phyloP scores from a whole-genome alignment of 2,329 filamentous ascomycete genomes.

The Pseudopithomyces maydicus region DNA sequence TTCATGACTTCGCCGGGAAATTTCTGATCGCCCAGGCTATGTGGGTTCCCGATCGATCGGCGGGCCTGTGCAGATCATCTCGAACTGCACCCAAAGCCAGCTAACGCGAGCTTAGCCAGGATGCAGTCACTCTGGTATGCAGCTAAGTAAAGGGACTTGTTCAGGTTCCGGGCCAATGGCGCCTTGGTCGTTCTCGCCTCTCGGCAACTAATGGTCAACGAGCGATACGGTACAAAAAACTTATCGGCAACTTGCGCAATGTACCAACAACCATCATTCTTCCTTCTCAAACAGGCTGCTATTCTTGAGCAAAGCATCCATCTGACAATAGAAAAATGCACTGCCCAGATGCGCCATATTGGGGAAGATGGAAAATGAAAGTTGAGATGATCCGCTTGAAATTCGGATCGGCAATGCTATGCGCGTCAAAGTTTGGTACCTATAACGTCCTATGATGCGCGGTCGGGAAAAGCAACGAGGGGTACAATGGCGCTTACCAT shows the following conservation, averaged over 20 bases:
- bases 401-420: constrained; percentile 5
- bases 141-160: too few species aligned
- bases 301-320: too few species aligned
- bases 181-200: too few species aligned
- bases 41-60: background rate
- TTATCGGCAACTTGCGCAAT: too few species aligned
- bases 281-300: too few species aligned
- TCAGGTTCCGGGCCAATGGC: too few species aligned
- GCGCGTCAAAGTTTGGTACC: background rate
- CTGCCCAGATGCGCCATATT: background rate
- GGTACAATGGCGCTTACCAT: background rate
- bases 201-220: too few species aligned
- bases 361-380: background rate
- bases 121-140: too few species aligned
- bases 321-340: background rate
- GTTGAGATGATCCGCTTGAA: background rate
- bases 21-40: background rate
- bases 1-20: background rate
- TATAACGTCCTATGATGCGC: background rate
- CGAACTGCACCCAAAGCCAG: background rate
- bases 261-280: too few species aligned
- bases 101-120: background rate
- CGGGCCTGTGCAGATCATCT: background rate
- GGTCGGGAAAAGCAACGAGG: constrained; percentile 1
- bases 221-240: too few species aligned